Evolutionary conservation across 1,284 basidiomycete genomes (phyloP), one percentile per base, ranked within the genome.

Genomic region (Boletus nobilissimus): DNA sequence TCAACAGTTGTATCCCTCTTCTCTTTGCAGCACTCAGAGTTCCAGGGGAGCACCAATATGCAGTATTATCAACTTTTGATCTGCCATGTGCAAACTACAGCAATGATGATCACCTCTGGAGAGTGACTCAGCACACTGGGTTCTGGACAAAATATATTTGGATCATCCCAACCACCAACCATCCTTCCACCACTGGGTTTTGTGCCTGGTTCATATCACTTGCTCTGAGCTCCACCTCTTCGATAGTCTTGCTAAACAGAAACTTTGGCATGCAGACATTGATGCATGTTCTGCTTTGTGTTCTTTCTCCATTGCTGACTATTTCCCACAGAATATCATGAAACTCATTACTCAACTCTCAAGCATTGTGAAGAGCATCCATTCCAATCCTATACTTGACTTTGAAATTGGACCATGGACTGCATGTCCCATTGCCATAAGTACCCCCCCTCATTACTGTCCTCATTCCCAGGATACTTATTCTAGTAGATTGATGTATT

Each of bases 1-100:
- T 82, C 48, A 82, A 82, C 13, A 65, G 74, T 16, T 80, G 76
- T 43, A 76, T 78, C 5, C 36, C 74, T 16, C 32, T 80, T 40
- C 75, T 81, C 19, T 74, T 76, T 40, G 32, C 64, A n/a, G 48
- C 8, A 3, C 67, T 79, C 5, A 0, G 40, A 6, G 26, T 46
- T 38, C 22, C 26, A 0, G 16, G 63, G 0, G 22, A 26, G 8
- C 48, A 70, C 40, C 36, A 5, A 4, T 81, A 34, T 72, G 73
- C 64, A 0, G 36, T 77, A 0, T 76, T 82, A 8, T 81, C 80
- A 1, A 80, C 80, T 2, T 77, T 80, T 3, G 73, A 70, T 62
- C 69, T 77, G 11, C 67, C 51, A 73, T 10, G 3, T 9, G 5
- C 9, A 1, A 26, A 22, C 38, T 72, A 2, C 3, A 2, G 54